phyloP scores from a whole-genome alignment of 805 yeast genomes.

The Lachancea kluyveri region DNA sequence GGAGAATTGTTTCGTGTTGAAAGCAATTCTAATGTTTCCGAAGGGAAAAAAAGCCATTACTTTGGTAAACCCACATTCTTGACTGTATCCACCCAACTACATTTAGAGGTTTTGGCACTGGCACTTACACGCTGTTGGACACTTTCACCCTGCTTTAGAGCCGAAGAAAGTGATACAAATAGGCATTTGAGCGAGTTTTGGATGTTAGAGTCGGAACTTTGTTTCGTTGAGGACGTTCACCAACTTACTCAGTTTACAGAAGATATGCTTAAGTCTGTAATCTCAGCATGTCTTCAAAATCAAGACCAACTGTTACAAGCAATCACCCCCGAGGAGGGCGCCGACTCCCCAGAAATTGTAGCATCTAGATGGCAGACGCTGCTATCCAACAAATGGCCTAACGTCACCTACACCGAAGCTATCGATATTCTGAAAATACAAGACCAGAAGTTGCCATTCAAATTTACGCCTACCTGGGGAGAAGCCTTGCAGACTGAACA shows the following conservation, averaged over 20 bases:
- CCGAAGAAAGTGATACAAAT: slow-evolving; percentile 86
- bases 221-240: slow-evolving; percentile 51
- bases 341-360: slow-evolving; percentile 28
- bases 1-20: slow-evolving; percentile 77
- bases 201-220: slow-evolving; percentile 93
- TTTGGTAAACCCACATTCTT: slow-evolving; percentile 65
- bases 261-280: slow-evolving; percentile 54
- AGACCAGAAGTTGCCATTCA: slow-evolving; percentile 29
- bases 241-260: slow-evolving; percentile 67
- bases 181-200: slow-evolving; percentile 93
- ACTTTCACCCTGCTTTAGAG: slow-evolving; percentile 85
- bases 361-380: slow-evolving; percentile 55
- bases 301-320: slow-evolving; percentile 18
- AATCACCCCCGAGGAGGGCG: slow-evolving; percentile 13
- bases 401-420: slow-evolving; percentile 73
- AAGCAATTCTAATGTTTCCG: slow-evolving; percentile 24
- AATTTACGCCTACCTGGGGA: slow-evolving; percentile 57
- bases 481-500: slow-evolving; percentile 74
- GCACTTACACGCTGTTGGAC: slow-evolving; percentile 83
- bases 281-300: slow-evolving; percentile 25
- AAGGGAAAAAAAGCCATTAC: slow-evolving; percentile 34
- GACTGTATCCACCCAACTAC: slow-evolving; percentile 90
- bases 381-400: slow-evolving; percentile 49
- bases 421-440: slow-evolving; percentile 42
- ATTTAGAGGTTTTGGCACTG: slow-evolving; percentile 72